Evolutionary conservation across 768 basidiomycete genomes (phyloP).

Genomic region (Russula lepida): DNA sequence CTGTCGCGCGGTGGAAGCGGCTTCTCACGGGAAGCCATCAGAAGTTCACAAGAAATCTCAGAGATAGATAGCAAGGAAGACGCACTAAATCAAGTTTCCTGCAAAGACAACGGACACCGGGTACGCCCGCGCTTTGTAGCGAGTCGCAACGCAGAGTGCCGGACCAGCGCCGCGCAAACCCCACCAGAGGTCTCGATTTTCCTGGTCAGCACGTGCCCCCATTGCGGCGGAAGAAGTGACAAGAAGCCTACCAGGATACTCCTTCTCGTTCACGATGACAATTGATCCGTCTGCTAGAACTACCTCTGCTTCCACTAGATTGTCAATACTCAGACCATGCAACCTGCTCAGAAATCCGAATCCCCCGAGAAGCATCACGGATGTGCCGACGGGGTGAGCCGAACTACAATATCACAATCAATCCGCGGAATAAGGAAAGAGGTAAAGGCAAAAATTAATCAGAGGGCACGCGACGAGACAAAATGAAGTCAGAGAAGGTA

Average conservation of each 20-base stretch:
- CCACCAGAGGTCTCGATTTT: conserved; percentile 71
- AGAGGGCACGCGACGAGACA: not conserved
- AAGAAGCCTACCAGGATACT: conserved; percentile 49
- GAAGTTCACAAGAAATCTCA: not conserved
- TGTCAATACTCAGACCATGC: conserved; percentile 82
- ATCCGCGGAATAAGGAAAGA: not conserved
- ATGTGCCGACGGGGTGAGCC: conserved; percentile 73
- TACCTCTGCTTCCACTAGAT: conserved; percentile 85
- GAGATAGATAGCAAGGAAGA: conserved; percentile 15
- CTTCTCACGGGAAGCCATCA: conserved; percentile 32
- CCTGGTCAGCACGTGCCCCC: not conserved
- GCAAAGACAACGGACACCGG: conserved; percentile 88
- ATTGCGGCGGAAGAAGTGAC: not conserved
- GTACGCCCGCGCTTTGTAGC: conserved; percentile 85
- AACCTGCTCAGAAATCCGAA: conserved; percentile 83
- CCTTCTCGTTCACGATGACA: conserved; percentile 62
- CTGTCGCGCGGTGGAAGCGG: conserved; percentile 80
- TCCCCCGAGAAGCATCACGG: conserved; percentile 77
- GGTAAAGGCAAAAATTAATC: not conserved
- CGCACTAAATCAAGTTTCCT: conserved; percentile 87
- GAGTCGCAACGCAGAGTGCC: conserved; percentile 73
- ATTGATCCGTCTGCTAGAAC: conserved; percentile 88
- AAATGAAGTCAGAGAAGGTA: not conserved
- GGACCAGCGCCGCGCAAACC: conserved; percentile 79
- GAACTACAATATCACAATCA: conserved; percentile 36